Evolutionary conservation across 257 asterid species (phyloP).

Genomic region (Parsonsia alboflavescens): DNA sequence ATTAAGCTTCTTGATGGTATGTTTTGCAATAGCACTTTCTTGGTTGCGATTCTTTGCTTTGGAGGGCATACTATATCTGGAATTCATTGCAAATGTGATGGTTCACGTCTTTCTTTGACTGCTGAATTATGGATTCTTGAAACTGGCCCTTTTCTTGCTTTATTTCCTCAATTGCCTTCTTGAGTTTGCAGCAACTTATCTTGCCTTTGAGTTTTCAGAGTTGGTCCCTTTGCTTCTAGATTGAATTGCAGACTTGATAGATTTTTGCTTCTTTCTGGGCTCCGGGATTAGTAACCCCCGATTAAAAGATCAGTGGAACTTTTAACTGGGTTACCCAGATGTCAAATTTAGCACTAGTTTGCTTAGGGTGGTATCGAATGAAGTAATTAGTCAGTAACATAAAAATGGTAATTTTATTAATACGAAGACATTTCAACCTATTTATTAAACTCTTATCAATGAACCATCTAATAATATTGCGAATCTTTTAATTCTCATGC

Average conservation of each 20-base stretch:
- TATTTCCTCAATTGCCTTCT: neutral
- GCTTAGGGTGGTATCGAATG: neutral
- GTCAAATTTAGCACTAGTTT: neutral
- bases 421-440: constrained; percentile 2
- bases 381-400: neutral
- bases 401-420: neutral
- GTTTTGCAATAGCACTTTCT: neutral
- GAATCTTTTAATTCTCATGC: constrained; percentile 67
- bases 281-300: neutral
- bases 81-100: neutral
- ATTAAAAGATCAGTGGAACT: neutral
- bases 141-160: neutral
- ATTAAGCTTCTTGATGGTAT: neutral
- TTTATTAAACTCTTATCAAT: constrained; percentile 29
- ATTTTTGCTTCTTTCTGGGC: neutral
- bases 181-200: neutral
- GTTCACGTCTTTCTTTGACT: neutral
- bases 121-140: neutral
- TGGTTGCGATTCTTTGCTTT: neutral
- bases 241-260: neutral
- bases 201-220: neutral
- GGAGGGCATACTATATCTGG: neutral
- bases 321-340: neutral
- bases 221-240: neutral
- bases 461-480: constrained; percentile 39